A percentile compares a stretch with the other conserved stretches of the same genome.
Conservation (phyloP, 805 yeast species). For the Saccharomyces eubayanus region DNA sequence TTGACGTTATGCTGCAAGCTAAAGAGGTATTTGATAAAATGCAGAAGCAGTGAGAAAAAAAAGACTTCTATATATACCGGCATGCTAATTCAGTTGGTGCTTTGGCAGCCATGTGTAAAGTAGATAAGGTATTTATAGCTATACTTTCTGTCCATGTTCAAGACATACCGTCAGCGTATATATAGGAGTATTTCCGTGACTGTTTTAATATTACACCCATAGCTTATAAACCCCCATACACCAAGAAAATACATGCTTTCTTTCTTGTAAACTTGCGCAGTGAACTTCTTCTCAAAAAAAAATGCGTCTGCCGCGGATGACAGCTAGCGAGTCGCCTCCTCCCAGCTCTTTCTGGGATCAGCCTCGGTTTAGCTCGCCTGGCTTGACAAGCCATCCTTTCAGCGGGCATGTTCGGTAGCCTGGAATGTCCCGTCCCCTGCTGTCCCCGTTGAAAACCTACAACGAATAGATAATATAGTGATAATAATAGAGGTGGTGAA, state of each 20-base stretch:
- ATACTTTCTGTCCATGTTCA: neutral
- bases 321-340: neutral
- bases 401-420: neutral
- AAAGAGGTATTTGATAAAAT: slow-evolving; percentile 38
- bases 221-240: neutral
- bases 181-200: too few species aligned
- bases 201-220: too few species aligned
- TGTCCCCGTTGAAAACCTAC: neutral
- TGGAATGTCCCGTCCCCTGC: neutral
- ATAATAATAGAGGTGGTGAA: neutral
- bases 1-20: slow-evolving; percentile 49
- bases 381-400: neutral
- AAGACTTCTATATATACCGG: neutral
- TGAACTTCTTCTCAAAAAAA: neutral
- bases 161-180: neutral
- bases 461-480: neutral
- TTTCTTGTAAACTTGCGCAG: neutral
- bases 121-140: neutral
- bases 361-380: neutral
- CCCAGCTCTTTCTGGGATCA: too few species aligned
- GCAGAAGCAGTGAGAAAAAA: slow-evolving; percentile 1
- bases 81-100: neutral
- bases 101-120: neutral
- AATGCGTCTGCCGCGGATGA: neutral
- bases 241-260: neutral